Conservation (phyloP, 2,329 filamentous ascomycete species). For the Nectriaceae sp. region DNA sequence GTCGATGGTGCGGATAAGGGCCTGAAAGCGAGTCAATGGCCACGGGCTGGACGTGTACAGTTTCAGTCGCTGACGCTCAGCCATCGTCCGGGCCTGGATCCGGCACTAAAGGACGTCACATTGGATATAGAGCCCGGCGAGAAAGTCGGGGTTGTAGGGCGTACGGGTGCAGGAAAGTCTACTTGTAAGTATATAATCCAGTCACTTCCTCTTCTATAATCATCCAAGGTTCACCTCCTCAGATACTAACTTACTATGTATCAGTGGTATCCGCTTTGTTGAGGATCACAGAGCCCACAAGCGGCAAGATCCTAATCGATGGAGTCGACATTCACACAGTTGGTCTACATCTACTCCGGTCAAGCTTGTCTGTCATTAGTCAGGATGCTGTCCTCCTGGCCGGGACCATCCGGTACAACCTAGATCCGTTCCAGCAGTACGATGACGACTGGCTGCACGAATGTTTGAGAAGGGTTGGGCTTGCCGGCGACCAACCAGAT, state of each 20-base stretch:
- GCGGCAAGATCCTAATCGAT: slow-evolving; percentile 79
- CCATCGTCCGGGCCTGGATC: slow-evolving; percentile 78
- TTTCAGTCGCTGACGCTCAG: slow-evolving; percentile 81
- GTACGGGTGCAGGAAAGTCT: slow-evolving; percentile 87
- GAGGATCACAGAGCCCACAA: slow-evolving; percentile 6
- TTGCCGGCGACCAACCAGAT: background rate
- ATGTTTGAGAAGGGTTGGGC: slow-evolving; percentile 9
- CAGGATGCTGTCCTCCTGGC: slow-evolving; percentile 88
- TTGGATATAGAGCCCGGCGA: slow-evolving; percentile 82
- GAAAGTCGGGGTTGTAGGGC: slow-evolving; percentile 89
- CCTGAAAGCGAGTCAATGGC: slow-evolving; percentile 54
- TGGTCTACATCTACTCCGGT: slow-evolving; percentile 78
- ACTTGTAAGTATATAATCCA: slow-evolving; percentile 7
- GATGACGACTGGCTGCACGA: slow-evolving; percentile 11
- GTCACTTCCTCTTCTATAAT: no score
- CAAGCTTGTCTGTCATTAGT: slow-evolving; percentile 86
- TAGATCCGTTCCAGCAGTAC: slow-evolving; percentile 71
- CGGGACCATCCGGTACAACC: slow-evolving; percentile 80
- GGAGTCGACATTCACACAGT: slow-evolving; percentile 79
- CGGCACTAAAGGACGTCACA: slow-evolving; percentile 73
- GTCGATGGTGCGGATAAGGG: background rate
- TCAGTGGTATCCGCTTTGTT: slow-evolving; percentile 23
- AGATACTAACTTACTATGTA: no score
- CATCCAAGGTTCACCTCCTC: no score
- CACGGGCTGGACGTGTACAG: slow-evolving; percentile 73